Base-by-base conservation (phyloP, 2,329 filamentous ascomycete genomes). In the Ceratocystis ficicola region DNA sequence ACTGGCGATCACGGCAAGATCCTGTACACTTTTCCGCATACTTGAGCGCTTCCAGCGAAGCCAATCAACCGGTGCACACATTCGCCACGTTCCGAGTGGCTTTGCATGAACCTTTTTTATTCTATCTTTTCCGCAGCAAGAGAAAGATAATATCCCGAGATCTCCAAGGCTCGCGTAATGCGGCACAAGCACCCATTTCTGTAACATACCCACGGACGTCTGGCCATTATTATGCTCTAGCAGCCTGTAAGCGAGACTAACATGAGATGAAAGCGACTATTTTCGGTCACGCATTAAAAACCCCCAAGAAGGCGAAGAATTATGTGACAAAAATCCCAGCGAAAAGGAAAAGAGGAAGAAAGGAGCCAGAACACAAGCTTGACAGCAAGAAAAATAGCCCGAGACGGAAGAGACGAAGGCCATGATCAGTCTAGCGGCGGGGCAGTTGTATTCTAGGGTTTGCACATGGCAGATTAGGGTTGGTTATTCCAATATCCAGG, bases 181-280 rank as follows among this genome's bases (percentile, higher is more conserved):
- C 41, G 61, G 61, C 61, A 48, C 61, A 48, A 32, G 25, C 25
- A 30, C 28, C 61, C 25, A 63, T 46, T 62, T 63, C 61, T 63
- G 61, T 63, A 63, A 63, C 61, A 63, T 46, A 15, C 61, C 20
- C 61, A 63, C 61, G 46, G 61, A 63, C 36, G 44, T 50, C 15
- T 50, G 3, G 44, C 52, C 52, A 59, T 32, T 59, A 32, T 36
- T 59, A 59, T 59, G 28, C 52, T 36, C 28, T 32, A 17, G 32
- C 28, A 36, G 28, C 8, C 52, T 5, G 28, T 59, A 48, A 32
- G 61, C 41, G 61, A 32, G 61, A 41, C 36, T 12, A 44, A 63
- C 44, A 63, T 63, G 61, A 63, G 61, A 63, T 63, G 61, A 63
- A 63, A 46, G 44, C 12, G 41, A n/a, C 61, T 63, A 63, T 63